Base-by-base conservation (phyloP, 176 grass and related monocot genomes). In the Triticum turgidum region DNA sequence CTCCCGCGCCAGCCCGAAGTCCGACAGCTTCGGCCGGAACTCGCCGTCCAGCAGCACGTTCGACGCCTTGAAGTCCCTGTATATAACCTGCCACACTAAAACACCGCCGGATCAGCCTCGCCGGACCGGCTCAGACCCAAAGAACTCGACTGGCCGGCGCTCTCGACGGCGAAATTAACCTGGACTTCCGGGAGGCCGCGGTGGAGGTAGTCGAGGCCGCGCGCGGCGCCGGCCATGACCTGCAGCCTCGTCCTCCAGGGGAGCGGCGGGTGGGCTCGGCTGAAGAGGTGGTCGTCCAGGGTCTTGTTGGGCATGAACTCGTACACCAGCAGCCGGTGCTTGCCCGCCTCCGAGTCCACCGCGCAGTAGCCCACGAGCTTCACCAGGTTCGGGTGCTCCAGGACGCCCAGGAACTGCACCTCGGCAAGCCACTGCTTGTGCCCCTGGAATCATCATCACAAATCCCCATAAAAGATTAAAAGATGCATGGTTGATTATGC, bases 241-340 rank as follows among this genome's bases (percentile, higher is more conserved):
- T 93, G 85, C 78, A 98, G 70, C 47, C 95, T 93, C 69, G 85
- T 34, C 49, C 92, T 82, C 95, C 96, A 95, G 0, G 89, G 82
- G 24, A 98, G 89, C 5, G 85, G 82, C 44, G 89, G 93, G 80
- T 89, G 81, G 0, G 73, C 88, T 52, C 89, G 90, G 85, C 80
- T 92, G 87, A 98, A 98, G 58, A 98, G 84, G 72, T 98, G 97
- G 15, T 98, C 92, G 15, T 98, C 97, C 37, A 98, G 65, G 49
- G 76, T 92, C 88, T 91, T 96, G 84, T 96, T 96, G 30, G 97
- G 90, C 93, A 98, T 92, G 81, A 96, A 96, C 67, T 98, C 97
- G 51, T 98, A 98, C 6, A 98, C 92, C 65, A 98, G 78, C 65
- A 98, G 77, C 67, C 97, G 84, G 1, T 98, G 82, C 34, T 72